phyloP scores from a whole-genome alignment of 345 rosid genomes.

The Salix udensis region DNA sequence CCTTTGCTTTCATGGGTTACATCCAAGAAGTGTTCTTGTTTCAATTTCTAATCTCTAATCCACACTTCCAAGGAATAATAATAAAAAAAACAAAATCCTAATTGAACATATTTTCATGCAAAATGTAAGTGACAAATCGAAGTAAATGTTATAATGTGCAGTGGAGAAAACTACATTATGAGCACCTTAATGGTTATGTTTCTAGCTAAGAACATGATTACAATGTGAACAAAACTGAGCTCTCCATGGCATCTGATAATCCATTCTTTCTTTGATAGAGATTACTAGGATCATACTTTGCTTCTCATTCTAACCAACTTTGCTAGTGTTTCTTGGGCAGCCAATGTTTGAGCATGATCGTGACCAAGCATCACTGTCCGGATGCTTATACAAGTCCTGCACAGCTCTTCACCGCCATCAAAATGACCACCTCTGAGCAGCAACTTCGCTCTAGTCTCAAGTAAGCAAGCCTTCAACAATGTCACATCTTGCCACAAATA shows the following conservation, averaged over 20 bases:
- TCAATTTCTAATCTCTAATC: not conserved
- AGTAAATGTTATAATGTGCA: not conserved
- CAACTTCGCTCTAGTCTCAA: conserved; percentile 85
- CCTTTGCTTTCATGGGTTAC: not conserved
- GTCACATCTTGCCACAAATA: conserved; percentile 94
- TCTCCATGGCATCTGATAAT: not conserved
- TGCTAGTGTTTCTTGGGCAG: conserved; percentile 91
- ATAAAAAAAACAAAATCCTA: too few species aligned
- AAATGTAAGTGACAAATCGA: not conserved
- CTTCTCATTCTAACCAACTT: conserved; percentile 88
- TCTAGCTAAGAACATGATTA: conserved; percentile 10
- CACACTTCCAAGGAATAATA: not conserved
- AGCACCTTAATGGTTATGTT: conserved; percentile 4
- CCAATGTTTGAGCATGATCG: conserved; percentile 70
- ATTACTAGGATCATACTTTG: conserved; percentile 46
- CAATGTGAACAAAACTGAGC: conserved; percentile 34
- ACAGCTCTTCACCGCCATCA: conserved; percentile 77
- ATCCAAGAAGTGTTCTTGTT: not conserved
- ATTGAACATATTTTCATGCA: not conserved
- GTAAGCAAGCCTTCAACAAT: conserved; percentile 64
- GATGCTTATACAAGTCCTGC: conserved; percentile 84
- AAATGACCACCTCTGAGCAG: conserved; percentile 82
- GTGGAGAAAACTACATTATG: not conserved
- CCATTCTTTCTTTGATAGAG: not conserved
- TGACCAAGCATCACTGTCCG: conserved; percentile 93